Percentiles rank a stretch among this genome's conserved stretches.
Evolutionary conservation across 164 flowering plant species (phyloP).

Genomic region (Aristolochia fimbriata): DNA sequence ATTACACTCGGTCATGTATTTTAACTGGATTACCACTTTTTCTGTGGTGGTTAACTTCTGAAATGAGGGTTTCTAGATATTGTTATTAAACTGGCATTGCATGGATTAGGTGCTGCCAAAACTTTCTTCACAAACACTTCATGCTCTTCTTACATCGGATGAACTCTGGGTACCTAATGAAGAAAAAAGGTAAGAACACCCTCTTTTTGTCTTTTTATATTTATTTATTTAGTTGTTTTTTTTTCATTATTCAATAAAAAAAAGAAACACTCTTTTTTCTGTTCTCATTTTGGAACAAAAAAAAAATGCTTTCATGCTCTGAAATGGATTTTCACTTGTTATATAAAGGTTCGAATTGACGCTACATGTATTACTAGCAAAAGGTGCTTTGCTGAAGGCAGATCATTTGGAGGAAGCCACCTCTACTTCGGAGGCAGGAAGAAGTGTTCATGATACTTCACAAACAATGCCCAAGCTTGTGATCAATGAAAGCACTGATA

Average conservation of each 20-base stretch:
- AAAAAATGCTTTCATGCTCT: too few species aligned
- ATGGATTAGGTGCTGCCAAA: slow-evolving; percentile 74
- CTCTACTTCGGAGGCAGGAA: slow-evolving; percentile 30
- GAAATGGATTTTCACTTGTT: background rate
- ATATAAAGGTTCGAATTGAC: slow-evolving; percentile 85
- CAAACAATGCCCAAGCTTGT: slow-evolving; percentile 31
- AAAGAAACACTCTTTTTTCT: background rate
- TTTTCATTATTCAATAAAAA: too few species aligned
- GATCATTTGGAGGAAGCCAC: slow-evolving; percentile 44
- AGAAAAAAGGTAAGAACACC: slow-evolving; percentile 61
- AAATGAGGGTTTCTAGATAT: background rate
- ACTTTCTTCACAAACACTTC: slow-evolving; percentile 85
- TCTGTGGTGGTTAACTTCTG: too few species aligned
- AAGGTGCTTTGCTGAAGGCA: slow-evolving; percentile 39
- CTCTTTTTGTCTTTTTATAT: background rate
- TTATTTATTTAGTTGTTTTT: background rate
- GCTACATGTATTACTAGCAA: slow-evolving; percentile 57
- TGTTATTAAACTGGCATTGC: slow-evolving; percentile 9
- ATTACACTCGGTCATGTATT: too few species aligned
- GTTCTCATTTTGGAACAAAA: too few species aligned
- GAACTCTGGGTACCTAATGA: slow-evolving; percentile 92
- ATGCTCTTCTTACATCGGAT: slow-evolving; percentile 84
- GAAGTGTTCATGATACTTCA: slow-evolving; percentile 23
- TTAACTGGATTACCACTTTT: too few species aligned
- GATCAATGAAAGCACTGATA: slow-evolving; percentile 16